Conservation (phyloP, 2,329 filamentous ascomycete species). For the Claviceps sp. region DNA sequence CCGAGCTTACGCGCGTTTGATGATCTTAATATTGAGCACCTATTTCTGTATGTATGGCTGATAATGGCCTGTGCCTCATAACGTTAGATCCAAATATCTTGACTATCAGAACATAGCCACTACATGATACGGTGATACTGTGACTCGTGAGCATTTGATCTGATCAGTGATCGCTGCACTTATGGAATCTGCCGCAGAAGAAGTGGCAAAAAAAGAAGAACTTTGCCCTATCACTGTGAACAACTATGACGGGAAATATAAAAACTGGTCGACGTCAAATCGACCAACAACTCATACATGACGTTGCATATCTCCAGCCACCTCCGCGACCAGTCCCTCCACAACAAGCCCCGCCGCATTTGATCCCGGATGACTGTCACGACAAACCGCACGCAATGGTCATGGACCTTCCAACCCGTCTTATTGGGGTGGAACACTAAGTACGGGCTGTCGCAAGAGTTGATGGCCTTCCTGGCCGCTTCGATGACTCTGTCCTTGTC, state of each 20-base stretch:
- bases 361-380: constrained; percentile 22
- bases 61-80: too few relatives aligned
- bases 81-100: too few relatives aligned
- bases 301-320: constrained; percentile 10
- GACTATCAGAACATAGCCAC: too few relatives aligned
- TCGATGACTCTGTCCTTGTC: constrained; percentile 20
- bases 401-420: constrained; percentile 20
- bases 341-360: constrained; percentile 20
- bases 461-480: constrained; percentile 19
- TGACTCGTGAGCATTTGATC: too few relatives aligned
- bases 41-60: too few relatives aligned
- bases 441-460: constrained; percentile 12
- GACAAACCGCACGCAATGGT: constrained; percentile 27
- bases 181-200: not conserved
- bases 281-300: not conserved
- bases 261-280: not conserved
- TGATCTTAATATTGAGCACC: too few relatives aligned
- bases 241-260: not conserved
- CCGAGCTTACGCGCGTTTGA: too few relatives aligned
- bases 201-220: not conserved
- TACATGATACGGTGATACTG: too few relatives aligned
- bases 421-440: constrained; percentile 24
- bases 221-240: not conserved
- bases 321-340: constrained; percentile 9
- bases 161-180: too few relatives aligned